Evolutionary conservation across 1,139 yeast species (phyloP).

Genomic region (Zygotorulaspora mrakii): DNA sequence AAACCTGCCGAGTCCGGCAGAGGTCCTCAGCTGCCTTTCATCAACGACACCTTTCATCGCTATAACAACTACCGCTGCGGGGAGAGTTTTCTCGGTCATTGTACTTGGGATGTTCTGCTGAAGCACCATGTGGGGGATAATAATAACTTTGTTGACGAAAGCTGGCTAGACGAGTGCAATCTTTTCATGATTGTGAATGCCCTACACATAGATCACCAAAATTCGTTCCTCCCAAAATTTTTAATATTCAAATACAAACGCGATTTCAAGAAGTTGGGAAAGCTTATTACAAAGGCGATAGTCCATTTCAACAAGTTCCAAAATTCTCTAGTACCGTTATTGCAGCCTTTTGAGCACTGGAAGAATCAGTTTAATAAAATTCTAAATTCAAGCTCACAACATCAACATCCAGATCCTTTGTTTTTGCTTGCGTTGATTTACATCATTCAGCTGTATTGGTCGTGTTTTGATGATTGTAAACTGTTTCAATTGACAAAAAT

Average conservation of each 20-base stretch:
- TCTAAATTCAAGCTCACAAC: slow-evolving; percentile 6
- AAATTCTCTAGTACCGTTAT: slow-evolving; percentile 30
- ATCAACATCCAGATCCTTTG: slow-evolving; percentile 17
- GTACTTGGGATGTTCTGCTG: slow-evolving; percentile 26
- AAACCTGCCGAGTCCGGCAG: no score
- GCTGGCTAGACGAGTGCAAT: slow-evolving; percentile 8
- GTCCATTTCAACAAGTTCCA: slow-evolving; percentile 23
- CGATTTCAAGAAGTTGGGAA: slow-evolving; percentile 17
- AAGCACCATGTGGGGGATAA: slow-evolving; percentile 1
- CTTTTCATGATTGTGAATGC: slow-evolving; percentile 11
- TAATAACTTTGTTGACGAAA: not conserved
- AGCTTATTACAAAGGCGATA: slow-evolving; percentile 16
- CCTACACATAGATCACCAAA: slow-evolving; percentile 21
- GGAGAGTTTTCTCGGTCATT: slow-evolving; percentile 27
- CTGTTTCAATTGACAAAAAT: slow-evolving; percentile 30
- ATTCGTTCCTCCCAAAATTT: slow-evolving; percentile 24
- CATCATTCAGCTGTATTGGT: slow-evolving; percentile 33
- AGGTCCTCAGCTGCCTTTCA: slow-evolving; percentile 25
- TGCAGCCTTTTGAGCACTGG: slow-evolving; percentile 27
- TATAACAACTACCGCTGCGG: slow-evolving; percentile 23
- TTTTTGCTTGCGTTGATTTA: slow-evolving; percentile 22
- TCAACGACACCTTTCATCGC: slow-evolving; percentile 32
- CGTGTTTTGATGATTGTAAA: slow-evolving; percentile 29
- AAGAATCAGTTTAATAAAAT: slow-evolving; percentile 8
- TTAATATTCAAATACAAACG: slow-evolving; percentile 23